Percentiles rank a stretch among this genome's conserved stretches.
These are phyloP conservation scores for Solanum chilense DNA, from an alignment of 257 asterid genomes.

Conservation along the genomic window DNA sequence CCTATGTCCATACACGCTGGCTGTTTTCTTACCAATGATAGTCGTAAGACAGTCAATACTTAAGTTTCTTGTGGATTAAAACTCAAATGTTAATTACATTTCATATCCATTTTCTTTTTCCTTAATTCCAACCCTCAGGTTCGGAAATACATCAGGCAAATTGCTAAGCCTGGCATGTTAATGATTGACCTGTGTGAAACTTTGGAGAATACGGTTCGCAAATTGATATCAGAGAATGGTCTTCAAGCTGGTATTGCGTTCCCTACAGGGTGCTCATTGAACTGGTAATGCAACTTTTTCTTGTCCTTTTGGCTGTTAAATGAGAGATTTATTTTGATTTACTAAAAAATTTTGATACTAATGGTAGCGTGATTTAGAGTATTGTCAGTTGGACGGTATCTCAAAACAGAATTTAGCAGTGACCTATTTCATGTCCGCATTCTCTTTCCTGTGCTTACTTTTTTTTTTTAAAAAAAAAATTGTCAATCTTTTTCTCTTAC, in stretches of 20 bases:
- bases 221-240: slow-evolving; percentile 88
- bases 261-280: slow-evolving; percentile 97
- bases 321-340: neutral
- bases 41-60: neutral
- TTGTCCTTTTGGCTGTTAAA: neutral
- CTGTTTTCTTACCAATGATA: neutral
- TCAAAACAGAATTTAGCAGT: neutral
- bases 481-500: neutral
- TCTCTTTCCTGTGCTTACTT: neutral
- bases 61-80: neutral
- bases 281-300: slow-evolving; percentile 34
- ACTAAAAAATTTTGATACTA: neutral
- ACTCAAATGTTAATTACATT: neutral
- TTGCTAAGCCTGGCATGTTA: slow-evolving; percentile 89
- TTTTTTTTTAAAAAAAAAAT: neutral
- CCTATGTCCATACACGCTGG: neutral
- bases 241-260: slow-evolving; percentile 99
- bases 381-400: neutral
- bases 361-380: neutral
- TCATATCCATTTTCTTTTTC: neutral
- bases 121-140: slow-evolving; percentile 38
- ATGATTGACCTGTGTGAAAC: slow-evolving; percentile 96
- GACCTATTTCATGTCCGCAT: neutral
- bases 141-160: slow-evolving; percentile 64
- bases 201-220: slow-evolving; percentile 88